Conservation (phyloP, 1,284 basidiomycete genomes). For the Schizopora paradoxa region DNA sequence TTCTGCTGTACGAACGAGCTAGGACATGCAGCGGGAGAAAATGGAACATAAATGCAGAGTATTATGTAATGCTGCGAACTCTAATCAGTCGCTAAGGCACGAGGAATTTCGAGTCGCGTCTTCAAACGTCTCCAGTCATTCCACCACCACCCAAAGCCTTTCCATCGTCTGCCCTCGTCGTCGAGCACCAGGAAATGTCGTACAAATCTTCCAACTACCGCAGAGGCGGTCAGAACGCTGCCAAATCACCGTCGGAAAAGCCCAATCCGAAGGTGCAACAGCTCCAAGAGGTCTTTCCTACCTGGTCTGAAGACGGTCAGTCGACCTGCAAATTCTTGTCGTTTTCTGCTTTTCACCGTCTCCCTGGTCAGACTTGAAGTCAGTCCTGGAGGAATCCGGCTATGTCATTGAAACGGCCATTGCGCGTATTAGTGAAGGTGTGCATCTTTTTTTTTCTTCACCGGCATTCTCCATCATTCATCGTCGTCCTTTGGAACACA, state of each 20-base stretch:
- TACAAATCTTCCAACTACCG: slow-evolving; percentile 16
- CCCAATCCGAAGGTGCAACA: slow-evolving; percentile 49
- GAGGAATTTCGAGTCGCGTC: background rate
- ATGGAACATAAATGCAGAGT: no score
- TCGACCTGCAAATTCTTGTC: slow-evolving; percentile 16
- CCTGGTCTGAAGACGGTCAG: slow-evolving; percentile 72
- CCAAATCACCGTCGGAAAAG: slow-evolving; percentile 27
- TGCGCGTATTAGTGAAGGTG: slow-evolving; percentile 77
- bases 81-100: no score
- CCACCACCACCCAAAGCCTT: background rate
- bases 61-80: no score
- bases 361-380: slow-evolving; percentile 58
- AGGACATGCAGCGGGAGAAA: no score
- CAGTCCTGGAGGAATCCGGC: slow-evolving; percentile 63
- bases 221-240: slow-evolving; percentile 2
- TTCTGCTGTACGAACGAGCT: no score
- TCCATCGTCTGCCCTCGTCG: background rate
- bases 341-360: slow-evolving; percentile 18
- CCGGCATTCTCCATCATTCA: slow-evolving; percentile 15
- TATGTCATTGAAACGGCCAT: slow-evolving; percentile 76
- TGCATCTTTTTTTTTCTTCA: slow-evolving; percentile 19
- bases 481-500: slow-evolving; percentile 18
- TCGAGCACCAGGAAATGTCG: slow-evolving; percentile 6
- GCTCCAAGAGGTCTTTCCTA: slow-evolving; percentile 74
- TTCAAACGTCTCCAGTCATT: background rate